phyloP scores from a whole-genome alignment of 2,329 filamentous ascomycete genomes.

The Ceratocystis diversiconidia region DNA sequence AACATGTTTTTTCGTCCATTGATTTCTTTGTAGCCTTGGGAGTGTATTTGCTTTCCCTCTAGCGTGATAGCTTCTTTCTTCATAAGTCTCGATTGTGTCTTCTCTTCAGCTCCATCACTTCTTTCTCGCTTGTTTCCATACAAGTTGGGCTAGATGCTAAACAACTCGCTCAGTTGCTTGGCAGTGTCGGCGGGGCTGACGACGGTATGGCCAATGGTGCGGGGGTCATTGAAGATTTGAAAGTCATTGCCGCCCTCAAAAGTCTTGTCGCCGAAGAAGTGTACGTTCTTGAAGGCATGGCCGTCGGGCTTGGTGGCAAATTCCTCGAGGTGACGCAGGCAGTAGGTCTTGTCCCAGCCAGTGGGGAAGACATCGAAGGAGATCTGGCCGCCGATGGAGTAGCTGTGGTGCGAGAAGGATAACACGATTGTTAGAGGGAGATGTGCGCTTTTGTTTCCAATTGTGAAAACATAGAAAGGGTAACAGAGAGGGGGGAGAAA shows the following conservation, averaged over 20 bases:
- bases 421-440: background rate
- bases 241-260: constrained; percentile 84
- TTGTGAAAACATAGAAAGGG: background rate
- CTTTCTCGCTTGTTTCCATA: background rate
- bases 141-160: constrained; percentile 40
- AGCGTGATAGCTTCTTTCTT: background rate
- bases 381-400: constrained; percentile 91
- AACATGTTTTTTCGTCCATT: too few species aligned
- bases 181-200: constrained; percentile 70
- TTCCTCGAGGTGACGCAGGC: constrained; percentile 69
- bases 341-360: constrained; percentile 99
- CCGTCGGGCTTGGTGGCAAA: constrained; percentile 58
- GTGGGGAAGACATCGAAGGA: constrained; percentile 95
- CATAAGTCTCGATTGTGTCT: background rate
- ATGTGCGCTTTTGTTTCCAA: background rate
- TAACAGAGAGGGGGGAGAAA: constrained; percentile 13
- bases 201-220: constrained; percentile 77
- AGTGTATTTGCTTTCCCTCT: too few species aligned
- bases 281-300: constrained; percentile 70
- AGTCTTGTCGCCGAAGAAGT: constrained; percentile 98
- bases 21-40: too few species aligned
- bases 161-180: constrained; percentile 64
- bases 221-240: constrained; percentile 73
- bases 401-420: constrained; percentile 35
- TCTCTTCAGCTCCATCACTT: background rate